Evolutionary conservation across 768 basidiomycete genomes (phyloP).

Genomic region (Tubosaeta sp.): DNA sequence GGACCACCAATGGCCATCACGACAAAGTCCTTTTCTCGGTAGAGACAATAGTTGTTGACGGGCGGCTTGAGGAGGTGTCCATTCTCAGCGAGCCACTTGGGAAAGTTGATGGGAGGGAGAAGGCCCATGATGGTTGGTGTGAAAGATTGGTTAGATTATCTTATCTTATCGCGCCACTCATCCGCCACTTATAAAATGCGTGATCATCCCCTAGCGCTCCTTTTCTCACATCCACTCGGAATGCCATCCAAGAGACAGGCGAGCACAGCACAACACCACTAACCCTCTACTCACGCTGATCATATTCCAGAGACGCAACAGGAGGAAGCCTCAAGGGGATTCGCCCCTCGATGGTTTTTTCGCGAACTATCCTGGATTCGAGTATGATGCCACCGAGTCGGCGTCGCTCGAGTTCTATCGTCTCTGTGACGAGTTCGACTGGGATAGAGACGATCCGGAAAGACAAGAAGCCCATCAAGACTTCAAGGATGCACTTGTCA

Average conservation of each 20-base stretch:
- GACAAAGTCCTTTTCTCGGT: constrained; percentile 78
- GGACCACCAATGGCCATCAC: constrained; percentile 98
- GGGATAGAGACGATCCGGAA: background rate
- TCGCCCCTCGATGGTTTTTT: constrained; percentile 6
- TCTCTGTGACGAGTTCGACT: constrained; percentile 9
- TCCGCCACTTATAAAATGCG: too few relatives aligned
- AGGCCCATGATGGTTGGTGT: constrained; percentile 54
- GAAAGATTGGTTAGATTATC: background rate
- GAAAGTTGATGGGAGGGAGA: constrained; percentile 80
- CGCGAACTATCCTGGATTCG: background rate
- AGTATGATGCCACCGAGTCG: constrained; percentile 5
- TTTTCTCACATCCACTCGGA: background rate
- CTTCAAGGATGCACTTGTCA: constrained; percentile 12
- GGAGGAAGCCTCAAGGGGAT: background rate
- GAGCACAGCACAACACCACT: background rate
- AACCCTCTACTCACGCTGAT: background rate
- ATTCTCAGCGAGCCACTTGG: constrained; percentile 84
- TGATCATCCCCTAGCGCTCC: too few relatives aligned
- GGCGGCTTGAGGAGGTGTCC: constrained; percentile 79
- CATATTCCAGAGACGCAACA: background rate
- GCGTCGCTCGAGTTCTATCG: constrained; percentile 17
- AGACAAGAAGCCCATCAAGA: background rate
- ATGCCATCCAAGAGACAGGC: background rate
- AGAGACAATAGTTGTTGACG: constrained; percentile 87
- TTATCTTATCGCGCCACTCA: constrained; percentile 4